Evolutionary conservation across 2,329 filamentous ascomycete species (phyloP), one percentile per base, ranked within the genome.

Genomic region (Microsporum canis): DNA sequence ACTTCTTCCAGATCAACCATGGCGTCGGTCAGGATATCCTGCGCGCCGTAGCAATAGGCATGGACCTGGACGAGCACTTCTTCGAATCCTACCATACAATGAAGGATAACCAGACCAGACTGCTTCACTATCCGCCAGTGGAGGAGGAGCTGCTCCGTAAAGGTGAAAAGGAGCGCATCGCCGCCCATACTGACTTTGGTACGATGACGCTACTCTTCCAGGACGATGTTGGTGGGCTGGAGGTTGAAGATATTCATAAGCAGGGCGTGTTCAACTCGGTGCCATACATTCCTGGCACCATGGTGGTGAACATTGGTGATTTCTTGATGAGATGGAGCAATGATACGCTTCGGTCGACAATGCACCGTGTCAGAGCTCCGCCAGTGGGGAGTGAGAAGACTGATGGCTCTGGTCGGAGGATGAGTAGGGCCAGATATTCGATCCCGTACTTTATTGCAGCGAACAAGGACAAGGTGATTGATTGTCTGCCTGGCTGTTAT

Each of bases 371-470:
- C 2, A 75, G 73, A 1, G 65, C 79, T 2, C 79, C 80, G 12
- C 65, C 72, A 0, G 66, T 7, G 71, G 12, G 8, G 8, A 10
- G 14, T 23, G 45, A 49, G 10, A 31, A 49, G 27, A 7, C 7
- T 31, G 45, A 75, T 12, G 68, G 73, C 2, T 43, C 47, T 3
- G 47, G 34, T 29, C n/a, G 7, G 14, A 8, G 36, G n/a, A 77
- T 81, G 73, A 81, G 79, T 2, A 71, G 72, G 36, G 75, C 77
- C 23, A 72, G 83, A 12, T 85, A 82, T 64, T 84, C 82, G 6
- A 84, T 85, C 59, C 81, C 82, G 0, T 85, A 84, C 66, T 85
- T 85, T 60, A 74, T 84, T 36, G 71, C 74, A 4, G 79, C 82
- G 0, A 78, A 83, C 63, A 72, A 76, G 2, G 73, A 78, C 49